Evolutionary conservation across 306 rosid genomes (phyloP).

Genomic region (Chamaecrista fasciculata): DNA sequence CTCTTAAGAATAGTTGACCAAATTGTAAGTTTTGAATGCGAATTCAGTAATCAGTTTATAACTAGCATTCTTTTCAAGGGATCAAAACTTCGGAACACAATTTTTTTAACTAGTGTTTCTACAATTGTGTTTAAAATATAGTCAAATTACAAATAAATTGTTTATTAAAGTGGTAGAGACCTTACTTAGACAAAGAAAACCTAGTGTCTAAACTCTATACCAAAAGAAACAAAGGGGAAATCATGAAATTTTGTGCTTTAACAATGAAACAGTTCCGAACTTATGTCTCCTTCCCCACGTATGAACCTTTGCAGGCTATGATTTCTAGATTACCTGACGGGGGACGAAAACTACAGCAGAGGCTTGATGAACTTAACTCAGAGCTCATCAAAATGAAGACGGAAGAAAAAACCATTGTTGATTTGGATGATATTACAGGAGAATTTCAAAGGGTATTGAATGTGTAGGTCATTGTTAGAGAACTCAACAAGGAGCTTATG

Average conservation of each 20-base stretch:
- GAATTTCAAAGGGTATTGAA: conserved; percentile 54
- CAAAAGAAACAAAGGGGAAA: too few relatives aligned
- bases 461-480: conserved; percentile 39
- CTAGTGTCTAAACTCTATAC: too few relatives aligned
- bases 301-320: conserved; percentile 48
- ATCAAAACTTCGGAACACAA: neutral
- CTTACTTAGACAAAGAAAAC: too few relatives aligned
- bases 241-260: neutral
- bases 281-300: neutral
- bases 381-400: conserved; percentile 42
- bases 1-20: too few relatives aligned
- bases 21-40: neutral
- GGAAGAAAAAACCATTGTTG: conserved; percentile 33
- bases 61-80: neutral
- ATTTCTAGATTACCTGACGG: conserved; percentile 73
- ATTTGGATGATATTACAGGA: conserved; percentile 56
- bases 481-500: too few relatives aligned
- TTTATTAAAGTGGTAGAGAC: too few relatives aligned
- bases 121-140: neutral
- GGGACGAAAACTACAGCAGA: conserved; percentile 60
- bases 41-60: neutral
- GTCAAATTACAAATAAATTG: neutral
- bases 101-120: neutral
- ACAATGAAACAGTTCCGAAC: neutral
- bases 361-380: conserved; percentile 48